Evolutionary conservation across 495 filamentous ascomycete genomes (phyloP), one percentile per base, ranked within the genome.

Genomic region (Polyplosphaeria fusca): DNA sequence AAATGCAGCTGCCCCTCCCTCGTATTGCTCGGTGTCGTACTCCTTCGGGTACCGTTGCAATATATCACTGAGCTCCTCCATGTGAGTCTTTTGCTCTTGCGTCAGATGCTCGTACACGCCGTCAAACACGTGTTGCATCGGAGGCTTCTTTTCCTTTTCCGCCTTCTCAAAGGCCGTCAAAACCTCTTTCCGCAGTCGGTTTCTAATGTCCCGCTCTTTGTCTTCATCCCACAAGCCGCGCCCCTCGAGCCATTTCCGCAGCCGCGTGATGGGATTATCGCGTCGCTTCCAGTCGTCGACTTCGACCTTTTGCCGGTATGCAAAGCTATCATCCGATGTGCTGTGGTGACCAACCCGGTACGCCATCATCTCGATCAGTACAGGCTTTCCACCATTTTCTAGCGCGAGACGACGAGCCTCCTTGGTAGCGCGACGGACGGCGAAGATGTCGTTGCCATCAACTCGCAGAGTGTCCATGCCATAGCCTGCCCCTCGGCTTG

Each of bases 211-310:
- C 54, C 85, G 83, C 70, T 96, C 91, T 59, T 83, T 81, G 39
- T 85, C 79, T 59, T 96, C 91, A 65, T 91, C 83, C 91, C 91
- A 96, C 16, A 86, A 58, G 0, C 84, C 83, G 63, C 84, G 81
- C 7, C 80, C 77, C 72, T 97, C 90, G 66, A 98, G 80, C 79
- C 87, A 97, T 74, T 97, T 98, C 22, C 93, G 81, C 63, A 98
- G 68, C 45, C 92, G 76, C 39, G 90, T 88, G 38, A 98, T 90
- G 0, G 93, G 93, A 67, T 97, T 97, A 68, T 98, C 93, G 9
- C 94, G 77, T 3, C 91, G 77, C 68, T 97, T 97, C 93, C 93
- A 98, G 61, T 97, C 92, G 65, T 99, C 93, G 2, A 99, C 93
- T 65, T 99, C 93, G 0, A 95, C 86, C 23, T 83, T 80, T 0